Evolutionary conservation across 306 rosid species (phyloP).

Genomic region (Vigna mungo): DNA sequence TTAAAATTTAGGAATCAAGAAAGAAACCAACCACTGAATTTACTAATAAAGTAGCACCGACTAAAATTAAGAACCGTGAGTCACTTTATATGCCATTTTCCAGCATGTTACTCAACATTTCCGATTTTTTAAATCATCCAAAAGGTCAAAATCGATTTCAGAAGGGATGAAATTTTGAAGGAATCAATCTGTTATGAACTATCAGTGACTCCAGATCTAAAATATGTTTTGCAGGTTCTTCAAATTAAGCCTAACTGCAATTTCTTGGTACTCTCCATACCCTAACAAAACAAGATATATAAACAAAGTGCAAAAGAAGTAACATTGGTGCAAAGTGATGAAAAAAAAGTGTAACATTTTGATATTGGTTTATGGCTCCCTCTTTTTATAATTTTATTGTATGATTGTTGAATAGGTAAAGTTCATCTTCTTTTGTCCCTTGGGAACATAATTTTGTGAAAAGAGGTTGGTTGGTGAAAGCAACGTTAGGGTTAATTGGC

Average conservation of each 20-base stretch:
- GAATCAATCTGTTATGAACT: background rate
- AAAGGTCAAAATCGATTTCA: background rate
- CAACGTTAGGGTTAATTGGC: slow-evolving; percentile 4
- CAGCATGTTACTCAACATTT: background rate
- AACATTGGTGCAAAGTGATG: background rate
- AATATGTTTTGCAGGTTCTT: background rate
- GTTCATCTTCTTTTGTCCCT: slow-evolving; percentile 26
- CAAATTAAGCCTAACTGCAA: background rate
- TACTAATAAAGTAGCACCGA: slow-evolving; percentile 1
- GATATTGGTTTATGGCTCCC: slow-evolving; percentile 3
- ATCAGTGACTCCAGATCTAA: background rate
- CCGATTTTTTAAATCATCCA: background rate
- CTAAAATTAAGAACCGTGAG: background rate
- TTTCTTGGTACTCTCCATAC: slow-evolving; percentile 18
- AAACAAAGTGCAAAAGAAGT: background rate
- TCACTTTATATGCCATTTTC: background rate
- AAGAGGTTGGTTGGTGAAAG: background rate
- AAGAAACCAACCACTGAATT: background rate
- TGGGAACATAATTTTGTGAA: slow-evolving; percentile 38
- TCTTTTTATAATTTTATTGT: slow-evolving; percentile 9
- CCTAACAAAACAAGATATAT: background rate
- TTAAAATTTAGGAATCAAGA: background rate
- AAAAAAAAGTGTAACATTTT: background rate
- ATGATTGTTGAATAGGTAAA: slow-evolving; percentile 22
- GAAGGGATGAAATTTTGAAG: background rate